Evolutionary conservation across 192 early-diverging fungal species (phyloP), one percentile per base, ranked within the genome.

Genomic region (Coemansia sp.): DNA sequence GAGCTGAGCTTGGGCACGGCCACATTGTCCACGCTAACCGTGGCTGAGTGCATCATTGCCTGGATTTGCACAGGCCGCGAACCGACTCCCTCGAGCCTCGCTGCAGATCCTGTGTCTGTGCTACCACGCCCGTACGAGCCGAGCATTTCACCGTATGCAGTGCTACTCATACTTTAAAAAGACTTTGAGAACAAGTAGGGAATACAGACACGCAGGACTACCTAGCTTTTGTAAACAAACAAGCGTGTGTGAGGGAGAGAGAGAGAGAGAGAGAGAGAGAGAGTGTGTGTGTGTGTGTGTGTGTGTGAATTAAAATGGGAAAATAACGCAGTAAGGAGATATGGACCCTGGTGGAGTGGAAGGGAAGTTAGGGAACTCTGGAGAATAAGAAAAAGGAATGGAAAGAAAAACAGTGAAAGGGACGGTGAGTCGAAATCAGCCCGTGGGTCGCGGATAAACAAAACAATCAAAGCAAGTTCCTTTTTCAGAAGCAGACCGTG

Each of bases 31-130:
- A 66, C 58, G 52, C 52, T 74, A 60, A 71, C 61, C 9, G 64
- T 20, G 2, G 26, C 63, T 28, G 77, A 79, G 58, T 79, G 77
- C 37, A 67, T 61, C 21, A 79, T 79, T 20, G 72, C 64, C 49
- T 69, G 77, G 12, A 79, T 79, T 31, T 79, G 77, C 59, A 79
- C 71, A 18, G 64, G 64, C 42, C 77, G 71, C 56, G 65, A 53
- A 4, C 64, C 64, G 34, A 74, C 60, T 28, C 53, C 64, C 33
- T 71, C 65, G 35, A 53, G 61, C 15, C 60, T 61, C 48, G 63
- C 62, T 53, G 67, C 65, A 39, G 45, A 58, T 15, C 64, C 64
- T 55, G 68, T 60, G 60, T 72, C 71, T n/a, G 59, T 63, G 57
- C 40, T 48, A 13, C 56, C 23, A 16, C 48, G 72, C 18, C 52